Conservation (phyloP, 2,329 filamentous ascomycete species). For the Microdochium paspali region DNA sequence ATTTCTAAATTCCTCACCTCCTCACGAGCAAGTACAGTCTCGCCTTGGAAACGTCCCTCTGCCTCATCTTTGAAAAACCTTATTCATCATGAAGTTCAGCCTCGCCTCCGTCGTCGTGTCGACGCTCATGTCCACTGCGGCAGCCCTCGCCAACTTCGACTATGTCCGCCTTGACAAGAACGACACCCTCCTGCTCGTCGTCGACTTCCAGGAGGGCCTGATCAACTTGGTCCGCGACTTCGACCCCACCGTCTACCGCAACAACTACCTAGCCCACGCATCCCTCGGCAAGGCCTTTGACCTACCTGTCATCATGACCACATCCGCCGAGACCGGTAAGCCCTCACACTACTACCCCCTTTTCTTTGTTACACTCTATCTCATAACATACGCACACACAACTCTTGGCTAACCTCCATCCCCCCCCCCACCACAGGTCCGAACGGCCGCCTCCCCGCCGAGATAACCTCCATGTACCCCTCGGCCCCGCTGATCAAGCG, state of each 20-base stretch:
- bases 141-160: too few relatives aligned
- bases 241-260: slow-evolving; percentile 53
- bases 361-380: neutral
- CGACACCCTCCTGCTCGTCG: too few relatives aligned
- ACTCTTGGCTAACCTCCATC: too few relatives aligned
- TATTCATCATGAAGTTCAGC: too few relatives aligned
- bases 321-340: slow-evolving; percentile 50
- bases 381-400: slow-evolving; percentile 1
- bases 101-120: too few relatives aligned
- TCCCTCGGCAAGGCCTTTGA: slow-evolving; percentile 57
- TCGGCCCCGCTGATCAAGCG: slow-evolving; percentile 56
- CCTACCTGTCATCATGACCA: slow-evolving; percentile 61
- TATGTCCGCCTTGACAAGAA: too few relatives aligned
- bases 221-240: slow-evolving; percentile 56
- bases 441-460: slow-evolving; percentile 61
- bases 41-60: too few relatives aligned
- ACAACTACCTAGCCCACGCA: slow-evolving; percentile 60
- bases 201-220: slow-evolving; percentile 52
- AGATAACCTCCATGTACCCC: slow-evolving; percentile 60
- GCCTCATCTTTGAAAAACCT: too few relatives aligned
- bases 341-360: neutral
- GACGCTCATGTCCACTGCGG: too few relatives aligned
- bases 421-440: too few relatives aligned
- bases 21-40: too few relatives aligned
- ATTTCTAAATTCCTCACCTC: too few relatives aligned